A percentile compares a stretch with the other conserved stretches of the same genome.
phyloP scores from a whole-genome alignment of 805 yeast species.

The Myxozyma nipponensis region DNA sequence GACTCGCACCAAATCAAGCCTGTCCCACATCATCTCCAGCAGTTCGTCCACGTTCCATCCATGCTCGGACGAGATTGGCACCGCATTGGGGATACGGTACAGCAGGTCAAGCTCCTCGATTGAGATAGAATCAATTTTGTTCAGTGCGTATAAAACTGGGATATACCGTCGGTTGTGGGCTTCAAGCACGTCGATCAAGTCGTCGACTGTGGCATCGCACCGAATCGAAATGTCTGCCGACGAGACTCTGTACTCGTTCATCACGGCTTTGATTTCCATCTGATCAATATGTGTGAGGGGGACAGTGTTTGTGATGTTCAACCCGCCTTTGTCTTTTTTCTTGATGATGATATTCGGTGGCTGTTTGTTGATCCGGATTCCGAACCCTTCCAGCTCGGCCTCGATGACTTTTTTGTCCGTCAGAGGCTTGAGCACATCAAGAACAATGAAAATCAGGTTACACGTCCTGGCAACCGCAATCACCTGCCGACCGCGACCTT shows the following conservation, averaged over 20 bases:
- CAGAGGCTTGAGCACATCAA: constrained; percentile 94
- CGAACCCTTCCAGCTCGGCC: constrained; percentile 94
- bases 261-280: constrained; percentile 93
- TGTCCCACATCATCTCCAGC: constrained; percentile 92
- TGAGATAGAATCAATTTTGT: constrained; percentile 93
- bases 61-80: constrained; percentile 91
- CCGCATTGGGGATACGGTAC: constrained; percentile 92
- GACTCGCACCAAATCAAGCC: constrained; percentile 84
- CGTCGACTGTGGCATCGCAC: constrained; percentile 97
- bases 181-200: constrained; percentile 89
- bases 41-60: constrained; percentile 98
- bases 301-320: constrained; percentile 87
- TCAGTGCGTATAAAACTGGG: constrained; percentile 91
- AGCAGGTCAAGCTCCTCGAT: constrained; percentile 87
- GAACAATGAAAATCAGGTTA: constrained; percentile 83
- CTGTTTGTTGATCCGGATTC: constrained; percentile 80
- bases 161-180: constrained; percentile 86
- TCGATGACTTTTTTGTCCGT: constrained; percentile 93
- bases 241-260: constrained; percentile 90
- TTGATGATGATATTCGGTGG: constrained; percentile 92
- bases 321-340: constrained; percentile 94
- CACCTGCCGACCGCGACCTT: constrained; percentile 97
- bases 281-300: constrained; percentile 86
- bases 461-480: constrained; percentile 99
- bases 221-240: constrained; percentile 95